Evolutionary conservation across 2,329 filamentous ascomycete genomes (phyloP), one percentile per base, ranked within the genome.

Genomic region (Ploettnerulaceae sp.): DNA sequence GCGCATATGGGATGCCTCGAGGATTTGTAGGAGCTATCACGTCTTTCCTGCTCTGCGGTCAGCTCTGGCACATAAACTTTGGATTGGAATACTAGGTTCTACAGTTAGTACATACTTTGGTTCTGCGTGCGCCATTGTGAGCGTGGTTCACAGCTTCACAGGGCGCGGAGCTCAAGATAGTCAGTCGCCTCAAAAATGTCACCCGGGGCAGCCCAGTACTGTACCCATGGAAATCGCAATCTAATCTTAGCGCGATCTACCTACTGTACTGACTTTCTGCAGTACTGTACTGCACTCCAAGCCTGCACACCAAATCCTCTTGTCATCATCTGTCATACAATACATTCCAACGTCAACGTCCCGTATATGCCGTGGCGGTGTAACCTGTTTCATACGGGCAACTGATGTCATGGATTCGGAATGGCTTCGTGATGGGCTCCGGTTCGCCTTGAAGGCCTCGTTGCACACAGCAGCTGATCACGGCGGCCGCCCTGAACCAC

Each of bases 1-100:
- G 87, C 54, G 88, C 88, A 61, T 79, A 79, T 18, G 88, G 88
- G 51, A 94, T 94, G 51, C 88, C 88, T 60, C 88, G 77, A 36
- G 86, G 84, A 67, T 94, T 94, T 50, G 84, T 85, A 37, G 77
- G 66, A 31, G 77, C 71, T 24, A 67, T 74, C 75, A 60, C 75
- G 71, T 53, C 69, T 70, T 41, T 21, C 18, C n/a, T 18, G 12
- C 6, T 7, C 14, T 31, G 20, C 21, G 11, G 28, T 59, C 49
- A 57, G 49, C 36, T 32, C 28, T 4, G 31, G n/a, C n/a, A n/a
- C 9, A 20, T 7, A 26, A 7, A 9, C 5, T 5, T 14, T 21
- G 3, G 2, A 12, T 5, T 20, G 14, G 14, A 20, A n/a, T 4
- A 9, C 17, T n/a, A 9, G 9, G 7, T 9, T 1, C 9, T 11